These are phyloP conservation scores for Middelhovenomyces tepae DNA, from an alignment of 805 yeast species.

Conservation along the genomic window DNA sequence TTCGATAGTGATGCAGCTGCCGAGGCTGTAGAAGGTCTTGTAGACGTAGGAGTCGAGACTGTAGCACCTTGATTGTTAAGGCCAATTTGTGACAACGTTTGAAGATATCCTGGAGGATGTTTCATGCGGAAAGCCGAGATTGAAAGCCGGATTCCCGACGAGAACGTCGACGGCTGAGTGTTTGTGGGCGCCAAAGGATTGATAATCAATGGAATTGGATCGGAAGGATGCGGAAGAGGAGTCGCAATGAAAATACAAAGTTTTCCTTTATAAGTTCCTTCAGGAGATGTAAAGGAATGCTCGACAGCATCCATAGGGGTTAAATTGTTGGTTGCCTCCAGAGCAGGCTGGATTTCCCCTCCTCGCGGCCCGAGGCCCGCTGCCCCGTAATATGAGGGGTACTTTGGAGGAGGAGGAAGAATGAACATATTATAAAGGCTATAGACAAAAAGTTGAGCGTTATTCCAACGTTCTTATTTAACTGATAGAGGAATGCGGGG, in stretches of 20 bases:
- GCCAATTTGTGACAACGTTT: too few relatives aligned
- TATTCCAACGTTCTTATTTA: too few relatives aligned
- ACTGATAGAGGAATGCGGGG: too few relatives aligned
- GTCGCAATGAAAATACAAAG: constrained; percentile 28
- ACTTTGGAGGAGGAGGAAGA: constrained; percentile 5
- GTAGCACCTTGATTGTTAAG: too few relatives aligned
- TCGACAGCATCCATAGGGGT: constrained; percentile 17
- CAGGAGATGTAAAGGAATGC: constrained; percentile 24
- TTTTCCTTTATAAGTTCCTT: constrained; percentile 23
- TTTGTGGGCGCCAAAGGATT: constrained; percentile 30
- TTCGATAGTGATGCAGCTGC: too few relatives aligned
- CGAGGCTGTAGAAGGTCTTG: too few relatives aligned
- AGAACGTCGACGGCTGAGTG: constrained; percentile 19
- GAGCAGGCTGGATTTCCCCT: constrained; percentile 16
- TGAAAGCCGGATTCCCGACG: constrained; percentile 16
- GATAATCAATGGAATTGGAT: constrained; percentile 25
- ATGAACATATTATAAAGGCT: constrained; percentile 2
- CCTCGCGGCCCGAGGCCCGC: too few relatives aligned
- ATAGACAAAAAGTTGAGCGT: too few relatives aligned
- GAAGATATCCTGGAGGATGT: too few relatives aligned
- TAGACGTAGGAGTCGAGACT: too few relatives aligned
- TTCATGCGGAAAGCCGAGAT: too few relatives aligned
- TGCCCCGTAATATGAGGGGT: too few relatives aligned
- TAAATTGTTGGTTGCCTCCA: constrained; percentile 17
- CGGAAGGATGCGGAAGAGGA: constrained; percentile 32